Evolutionary conservation across 352 stramenopile genomes (phyloP).

Genomic region (Pythium angustatum): DNA sequence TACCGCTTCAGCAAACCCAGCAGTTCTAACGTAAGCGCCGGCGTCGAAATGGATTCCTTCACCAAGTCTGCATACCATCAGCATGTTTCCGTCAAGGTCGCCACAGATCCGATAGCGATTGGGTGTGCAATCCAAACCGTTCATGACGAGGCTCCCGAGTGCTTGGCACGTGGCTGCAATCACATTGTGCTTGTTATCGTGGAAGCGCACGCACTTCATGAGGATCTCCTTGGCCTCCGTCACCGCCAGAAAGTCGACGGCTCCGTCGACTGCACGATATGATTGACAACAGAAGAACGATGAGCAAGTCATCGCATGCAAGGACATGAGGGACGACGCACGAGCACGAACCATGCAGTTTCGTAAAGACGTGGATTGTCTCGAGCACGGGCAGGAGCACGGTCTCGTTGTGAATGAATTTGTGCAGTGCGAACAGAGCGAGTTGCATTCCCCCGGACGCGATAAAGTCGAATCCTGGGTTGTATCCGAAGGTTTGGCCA

Average conservation of each 20-base stretch:
- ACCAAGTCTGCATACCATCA: slow-evolving; percentile 74
- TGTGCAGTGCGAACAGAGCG: slow-evolving; percentile 64
- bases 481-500: slow-evolving; percentile 62
- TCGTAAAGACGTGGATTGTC: slow-evolving; percentile 68
- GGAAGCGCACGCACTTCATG: slow-evolving; percentile 73
- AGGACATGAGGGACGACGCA: too few species aligned
- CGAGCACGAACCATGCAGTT: slow-evolving; percentile 63
- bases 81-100: too few species aligned
- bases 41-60: slow-evolving; percentile 61
- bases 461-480: slow-evolving; percentile 69
- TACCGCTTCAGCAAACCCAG: slow-evolving; percentile 61
- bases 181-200: slow-evolving; percentile 76
- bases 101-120: not conserved
- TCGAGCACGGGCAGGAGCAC: slow-evolving; percentile 68
- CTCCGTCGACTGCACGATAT: slow-evolving; percentile 46
- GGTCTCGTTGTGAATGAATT: slow-evolving; percentile 74
- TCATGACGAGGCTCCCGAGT: slow-evolving; percentile 71
- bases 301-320: not conserved
- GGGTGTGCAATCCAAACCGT: slow-evolving; percentile 54
- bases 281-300: not conserved
- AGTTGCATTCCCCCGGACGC: slow-evolving; percentile 62
- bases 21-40: slow-evolving; percentile 53
- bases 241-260: slow-evolving; percentile 66
- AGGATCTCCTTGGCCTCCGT: slow-evolving; percentile 57
- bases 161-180: slow-evolving; percentile 62